Evolutionary conservation across 768 basidiomycete genomes (phyloP).

Genomic region (Dioszegia aurantiaca): DNA sequence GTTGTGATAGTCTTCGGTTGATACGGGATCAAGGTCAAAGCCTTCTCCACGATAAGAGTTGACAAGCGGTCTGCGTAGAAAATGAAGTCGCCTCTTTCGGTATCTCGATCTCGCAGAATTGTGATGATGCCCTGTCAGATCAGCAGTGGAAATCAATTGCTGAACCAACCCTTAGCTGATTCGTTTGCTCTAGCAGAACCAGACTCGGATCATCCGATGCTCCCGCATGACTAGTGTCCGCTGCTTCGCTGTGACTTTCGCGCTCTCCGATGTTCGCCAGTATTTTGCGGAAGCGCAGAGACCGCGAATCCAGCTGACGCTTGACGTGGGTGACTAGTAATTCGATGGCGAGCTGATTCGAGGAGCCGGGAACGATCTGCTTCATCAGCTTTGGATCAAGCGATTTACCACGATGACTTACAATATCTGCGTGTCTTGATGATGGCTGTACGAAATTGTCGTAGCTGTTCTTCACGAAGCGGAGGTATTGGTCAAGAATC

Average conservation of each 20-base stretch:
- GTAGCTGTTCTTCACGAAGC: conserved; percentile 90
- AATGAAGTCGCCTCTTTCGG: conserved; percentile 78
- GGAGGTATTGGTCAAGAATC: conserved; percentile 86
- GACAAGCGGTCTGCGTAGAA: conserved; percentile 87
- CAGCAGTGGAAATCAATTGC: neutral
- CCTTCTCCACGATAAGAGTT: conserved; percentile 77
- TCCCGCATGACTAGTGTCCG: conserved; percentile 15
- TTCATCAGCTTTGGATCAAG: neutral
- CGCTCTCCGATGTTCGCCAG: conserved; percentile 58
- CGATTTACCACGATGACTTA: too few species aligned
- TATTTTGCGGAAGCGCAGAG: conserved; percentile 67
- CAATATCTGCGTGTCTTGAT: conserved; percentile 83
- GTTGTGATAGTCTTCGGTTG: conserved; percentile 61
- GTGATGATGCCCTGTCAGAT: conserved; percentile 77
- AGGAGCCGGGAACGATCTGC: conserved; percentile 91
- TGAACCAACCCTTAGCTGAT: conserved; percentile 68
- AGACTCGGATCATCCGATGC: conserved; percentile 56
- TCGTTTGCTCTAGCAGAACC: conserved; percentile 70
- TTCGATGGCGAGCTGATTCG: conserved; percentile 87
- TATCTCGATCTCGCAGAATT: conserved; percentile 69
- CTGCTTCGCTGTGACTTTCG: conserved; percentile 20
- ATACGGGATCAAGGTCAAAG: conserved; percentile 78
- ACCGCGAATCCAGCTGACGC: conserved; percentile 75
- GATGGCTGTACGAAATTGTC: conserved; percentile 92
- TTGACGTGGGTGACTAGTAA: conserved; percentile 87